Evolutionary conservation across 2,329 filamentous ascomycete genomes (phyloP), one percentile per base, ranked within the genome.

Genomic region (Botryotinia convoluta): DNA sequence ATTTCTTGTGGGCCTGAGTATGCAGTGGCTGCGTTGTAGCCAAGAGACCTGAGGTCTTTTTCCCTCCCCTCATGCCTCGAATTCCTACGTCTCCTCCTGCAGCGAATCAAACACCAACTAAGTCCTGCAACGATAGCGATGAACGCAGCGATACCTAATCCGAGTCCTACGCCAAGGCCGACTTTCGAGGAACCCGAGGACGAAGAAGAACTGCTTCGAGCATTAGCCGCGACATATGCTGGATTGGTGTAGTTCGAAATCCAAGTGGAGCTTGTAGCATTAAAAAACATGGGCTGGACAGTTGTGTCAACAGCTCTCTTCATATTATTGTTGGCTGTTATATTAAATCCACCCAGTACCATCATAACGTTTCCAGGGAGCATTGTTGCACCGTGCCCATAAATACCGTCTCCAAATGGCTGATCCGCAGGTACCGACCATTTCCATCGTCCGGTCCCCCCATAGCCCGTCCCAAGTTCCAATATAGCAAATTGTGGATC

Each of bases 401-500:
- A 92, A 0, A 91, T 82, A 0, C 87, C 88, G 1, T 76, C 74
- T 80, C 84, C 22, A 81, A 79, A 1, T 84, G 87, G 79, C 87
- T 81, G 78, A 44, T 77, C 75, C 32, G 72, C 72, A 0, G 93
- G 92, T 0, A 92, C 83, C 1, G 83, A 85, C 93, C 93, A 96
- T 75, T 85, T 83, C 93, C 93, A 95, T 45, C 88, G 85, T 20
- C 89, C 90, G 76, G 88, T 89, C 2, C 89, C 89, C 14, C 91
- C 92, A 79, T 93, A 96, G 6, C 90, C 90, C 74, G 91, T 87
- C 10, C 91, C 93, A 73, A 98, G 85, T 73, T 93, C 85, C 4
- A 98, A 84, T 4, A 98, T 83, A 0, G 89, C 92, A 39, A 98
- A 85, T 80, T 97, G 94, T 1, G 96, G 96, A 44, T 90, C 85